Evolutionary conservation across 2,329 filamentous ascomycete species (phyloP), one percentile per base, ranked within the genome.

Genomic region (Aureobasidium sp.): DNA sequence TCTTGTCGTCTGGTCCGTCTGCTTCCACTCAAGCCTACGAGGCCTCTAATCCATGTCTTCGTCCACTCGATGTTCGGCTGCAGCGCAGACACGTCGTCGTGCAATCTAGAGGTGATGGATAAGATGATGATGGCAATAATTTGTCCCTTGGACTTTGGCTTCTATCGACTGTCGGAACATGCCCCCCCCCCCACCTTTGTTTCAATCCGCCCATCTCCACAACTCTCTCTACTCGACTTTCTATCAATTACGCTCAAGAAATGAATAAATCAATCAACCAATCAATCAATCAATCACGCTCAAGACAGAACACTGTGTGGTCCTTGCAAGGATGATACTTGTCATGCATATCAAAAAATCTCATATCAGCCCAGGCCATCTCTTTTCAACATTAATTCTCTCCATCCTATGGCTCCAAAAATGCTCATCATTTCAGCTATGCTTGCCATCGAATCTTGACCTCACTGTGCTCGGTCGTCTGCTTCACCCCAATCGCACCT

Each of bases 111-210:
- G 17, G 16, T 44, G 41, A 34, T 45, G 24, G 24, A 42, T 29
- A 32, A 32, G 41, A 44, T 44, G 17, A 27, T 45, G 32, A 44
- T 32, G 41, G 32, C 32, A 24, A 27, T 45, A 44, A 44, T 32
- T 44, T 34, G 30, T 34, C 30, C n/a, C n/a, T n/a, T n/a, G n/a
- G n/a, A n/a, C n/a, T n/a, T n/a, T n/a, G n/a, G n/a, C n/a, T n/a
- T n/a, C n/a, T n/a, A n/a, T n/a, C n/a, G n/a, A n/a, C n/a, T n/a
- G n/a, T n/a, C n/a, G n/a, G n/a, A n/a, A n/a, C n/a, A n/a, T 30
- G 22, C 16, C 12, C 6, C 25, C 11, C 6, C 24, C 39, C 6
- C 8, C 25, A 34, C 24, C 41, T 27, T 3, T n/a, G 10, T 4
- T 22, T 30, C 10, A 8, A 34, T 14, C 41, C 41, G 29, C 6